phyloP scores from a whole-genome alignment of 2,329 filamentous ascomycete species.

The Fusarium sp. region DNA sequence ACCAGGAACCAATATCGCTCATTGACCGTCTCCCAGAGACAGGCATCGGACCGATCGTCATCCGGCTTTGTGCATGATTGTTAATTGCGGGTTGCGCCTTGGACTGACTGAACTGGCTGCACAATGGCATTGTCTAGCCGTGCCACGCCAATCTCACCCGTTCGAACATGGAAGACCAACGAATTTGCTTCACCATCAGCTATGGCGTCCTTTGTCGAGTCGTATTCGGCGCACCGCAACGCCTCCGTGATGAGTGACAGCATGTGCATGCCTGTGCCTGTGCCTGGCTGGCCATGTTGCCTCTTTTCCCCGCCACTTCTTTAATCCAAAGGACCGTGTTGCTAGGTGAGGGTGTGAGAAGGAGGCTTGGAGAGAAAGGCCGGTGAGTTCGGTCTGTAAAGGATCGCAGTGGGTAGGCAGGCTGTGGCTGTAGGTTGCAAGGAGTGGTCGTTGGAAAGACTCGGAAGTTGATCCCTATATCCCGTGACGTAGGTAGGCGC shows the following conservation, averaged over 20 bases:
- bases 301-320: constrained; percentile 22
- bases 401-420: neutral
- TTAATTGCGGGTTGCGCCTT: constrained; percentile 9
- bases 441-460: neutral
- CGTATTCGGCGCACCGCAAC: constrained; percentile 12
- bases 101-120: constrained; percentile 11
- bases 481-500: neutral
- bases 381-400: neutral
- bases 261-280: constrained; percentile 7
- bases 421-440: neutral
- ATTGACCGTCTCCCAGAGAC: constrained; percentile 11
- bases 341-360: neutral
- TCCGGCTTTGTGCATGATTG: constrained; percentile 19
- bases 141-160: constrained; percentile 3
- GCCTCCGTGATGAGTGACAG: constrained; percentile 12
- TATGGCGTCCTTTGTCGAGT: neutral
- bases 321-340: neutral
- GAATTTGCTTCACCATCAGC: constrained; percentile 9
- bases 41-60: constrained; percentile 36
- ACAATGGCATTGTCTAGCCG: constrained; percentile 14
- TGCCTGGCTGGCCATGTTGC: constrained; percentile 6
- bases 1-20: constrained; percentile 32
- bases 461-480: neutral
- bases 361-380: neutral
- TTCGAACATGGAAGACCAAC: neutral